Evolutionary conservation across 2,329 filamentous ascomycete species (phyloP).

Genomic region (Thelonectria blattea): DNA sequence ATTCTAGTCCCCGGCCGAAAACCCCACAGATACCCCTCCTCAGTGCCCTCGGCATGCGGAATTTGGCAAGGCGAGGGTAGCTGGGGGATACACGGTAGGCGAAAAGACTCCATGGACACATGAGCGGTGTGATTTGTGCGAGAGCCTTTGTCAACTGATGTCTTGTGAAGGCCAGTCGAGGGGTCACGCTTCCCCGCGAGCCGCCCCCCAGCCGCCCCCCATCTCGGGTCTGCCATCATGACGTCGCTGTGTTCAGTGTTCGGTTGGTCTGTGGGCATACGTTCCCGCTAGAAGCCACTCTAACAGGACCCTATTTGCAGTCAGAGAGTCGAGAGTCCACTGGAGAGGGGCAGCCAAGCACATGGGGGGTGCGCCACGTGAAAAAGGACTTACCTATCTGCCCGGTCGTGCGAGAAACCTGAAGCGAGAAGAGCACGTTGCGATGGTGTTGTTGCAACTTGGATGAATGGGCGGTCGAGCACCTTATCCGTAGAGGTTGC

Average conservation of each 20-base stretch:
- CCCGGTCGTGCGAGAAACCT: background rate
- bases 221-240: background rate
- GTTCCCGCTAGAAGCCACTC: background rate
- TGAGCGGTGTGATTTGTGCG: slow-evolving; percentile 14
- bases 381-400: background rate
- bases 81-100: background rate
- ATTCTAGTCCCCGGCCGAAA: background rate
- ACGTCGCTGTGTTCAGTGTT: slow-evolving; percentile 15
- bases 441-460: background rate
- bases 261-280: slow-evolving; percentile 5
- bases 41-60: background rate
- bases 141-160: background rate
- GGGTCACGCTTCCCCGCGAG: slow-evolving; percentile 4
- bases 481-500: too few species aligned
- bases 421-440: background rate
- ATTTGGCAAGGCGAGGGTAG: background rate
- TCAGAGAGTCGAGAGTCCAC: background rate
- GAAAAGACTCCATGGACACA: background rate
- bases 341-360: slow-evolving; percentile 1
- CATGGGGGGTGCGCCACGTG: background rate
- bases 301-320: background rate
- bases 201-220: too few species aligned
- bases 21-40: slow-evolving; percentile 1
- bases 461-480: background rate
- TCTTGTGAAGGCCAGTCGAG: slow-evolving; percentile 1